Conservation (phyloP, 2,329 filamentous ascomycete genomes). For the Colletotrichum limetticola region DNA sequence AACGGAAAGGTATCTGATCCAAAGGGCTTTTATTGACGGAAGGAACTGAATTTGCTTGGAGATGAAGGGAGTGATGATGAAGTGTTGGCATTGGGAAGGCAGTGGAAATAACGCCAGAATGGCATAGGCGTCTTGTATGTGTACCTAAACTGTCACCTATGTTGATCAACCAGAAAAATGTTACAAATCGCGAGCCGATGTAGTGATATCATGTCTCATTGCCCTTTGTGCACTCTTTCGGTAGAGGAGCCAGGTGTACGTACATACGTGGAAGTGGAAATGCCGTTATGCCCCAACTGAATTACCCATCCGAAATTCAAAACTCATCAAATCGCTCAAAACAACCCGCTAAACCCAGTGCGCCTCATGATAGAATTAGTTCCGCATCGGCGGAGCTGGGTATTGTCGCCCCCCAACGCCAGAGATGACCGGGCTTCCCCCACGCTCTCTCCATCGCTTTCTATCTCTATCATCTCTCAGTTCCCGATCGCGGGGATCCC, state of each 20-base stretch:
- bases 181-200: background rate
- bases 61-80: background rate
- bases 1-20: background rate
- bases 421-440: conserved; percentile 29
- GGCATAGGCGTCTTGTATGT: background rate
- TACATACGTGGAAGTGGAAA: conserved; percentile 13
- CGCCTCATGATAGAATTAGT: conserved; percentile 8
- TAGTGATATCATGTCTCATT: conserved; percentile 3
- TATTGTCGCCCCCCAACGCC: conserved; percentile 36
- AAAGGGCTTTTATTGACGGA: background rate
- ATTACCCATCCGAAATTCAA: background rate
- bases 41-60: background rate
- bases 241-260: conserved; percentile 3
- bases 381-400: conserved; percentile 33
- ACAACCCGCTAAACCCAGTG: conserved; percentile 1
- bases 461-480: conserved; percentile 34
- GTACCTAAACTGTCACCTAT: background rate
- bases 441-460: conserved; percentile 34
- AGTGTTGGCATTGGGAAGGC: too few relatives aligned
- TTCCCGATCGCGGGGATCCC: conserved; percentile 34
- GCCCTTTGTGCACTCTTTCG: conserved; percentile 5
- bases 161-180: background rate
- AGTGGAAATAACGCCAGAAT: background rate
- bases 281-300: background rate
- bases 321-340: conserved; percentile 5